Evolutionary conservation across 371 early-diverging fungal genomes (phyloP).

Genomic region (Mucor circinelloides): DNA sequence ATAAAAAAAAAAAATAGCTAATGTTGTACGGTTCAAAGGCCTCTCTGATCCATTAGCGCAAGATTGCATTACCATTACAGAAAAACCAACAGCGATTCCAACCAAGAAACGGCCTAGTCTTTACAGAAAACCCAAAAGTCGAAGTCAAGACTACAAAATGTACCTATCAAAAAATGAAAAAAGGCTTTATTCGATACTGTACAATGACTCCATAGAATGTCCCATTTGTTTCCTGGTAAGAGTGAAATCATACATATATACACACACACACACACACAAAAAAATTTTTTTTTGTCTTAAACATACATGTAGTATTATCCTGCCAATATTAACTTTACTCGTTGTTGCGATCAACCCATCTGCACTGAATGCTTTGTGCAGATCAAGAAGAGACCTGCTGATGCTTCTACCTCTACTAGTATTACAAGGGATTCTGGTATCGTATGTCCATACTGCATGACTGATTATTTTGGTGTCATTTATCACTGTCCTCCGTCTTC

Average conservation of each 20-base stretch:
- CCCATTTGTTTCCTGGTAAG: constrained; percentile 92
- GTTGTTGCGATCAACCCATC: constrained; percentile 93
- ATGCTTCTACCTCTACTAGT: constrained; percentile 11
- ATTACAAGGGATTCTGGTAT: constrained; percentile 15
- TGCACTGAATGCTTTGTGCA: constrained; percentile 96
- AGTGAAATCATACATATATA: background rate
- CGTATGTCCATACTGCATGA: constrained; percentile 82
- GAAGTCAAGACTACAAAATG: background rate
- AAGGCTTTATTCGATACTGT: constrained; percentile 29
- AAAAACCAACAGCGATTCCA: background rate
- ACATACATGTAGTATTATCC: constrained; percentile 82
- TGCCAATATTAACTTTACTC: constrained; percentile 85
- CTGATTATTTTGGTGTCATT: constrained; percentile 39
- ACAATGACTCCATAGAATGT: constrained; percentile 80
- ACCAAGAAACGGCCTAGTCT: background rate
- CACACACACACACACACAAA: background rate
- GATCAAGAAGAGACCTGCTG: constrained; percentile 70
- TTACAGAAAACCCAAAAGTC: background rate
- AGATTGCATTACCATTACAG: background rate
- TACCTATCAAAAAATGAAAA: constrained; percentile 9
- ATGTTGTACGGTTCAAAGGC: background rate
- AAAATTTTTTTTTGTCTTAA: background rate
- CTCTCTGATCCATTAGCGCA: constrained; percentile 4
- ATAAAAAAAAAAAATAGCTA: no score
- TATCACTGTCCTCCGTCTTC: background rate